phyloP scores from a whole-genome alignment of 176 grass and related monocot genomes.

The Eragrostis nindensis region DNA sequence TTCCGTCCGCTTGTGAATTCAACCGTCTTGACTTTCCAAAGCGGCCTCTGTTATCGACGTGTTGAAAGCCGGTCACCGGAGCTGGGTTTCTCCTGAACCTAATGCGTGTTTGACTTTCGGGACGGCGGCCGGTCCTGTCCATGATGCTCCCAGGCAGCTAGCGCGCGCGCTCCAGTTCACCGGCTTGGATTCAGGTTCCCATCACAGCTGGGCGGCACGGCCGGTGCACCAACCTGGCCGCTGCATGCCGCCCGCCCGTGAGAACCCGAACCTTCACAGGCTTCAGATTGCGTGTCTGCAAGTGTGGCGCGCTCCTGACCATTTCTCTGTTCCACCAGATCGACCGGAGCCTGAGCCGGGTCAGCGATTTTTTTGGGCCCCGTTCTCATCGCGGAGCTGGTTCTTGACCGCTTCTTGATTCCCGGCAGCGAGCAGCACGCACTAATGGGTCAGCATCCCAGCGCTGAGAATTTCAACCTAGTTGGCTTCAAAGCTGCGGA shows the following conservation, averaged over 20 bases:
- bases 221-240: constrained; percentile 35
- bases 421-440: not conserved
- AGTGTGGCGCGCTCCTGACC: constrained; percentile 6
- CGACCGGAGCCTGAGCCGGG: not conserved
- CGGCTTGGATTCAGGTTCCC: constrained; percentile 3
- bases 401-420: constrained; percentile 28
- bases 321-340: not conserved
- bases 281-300: constrained; percentile 10
- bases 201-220: constrained; percentile 16
- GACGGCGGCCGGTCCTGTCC: not conserved
- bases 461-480: constrained; percentile 24
- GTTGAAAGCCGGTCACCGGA: not conserved
- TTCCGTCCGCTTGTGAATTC: constrained; percentile 15
- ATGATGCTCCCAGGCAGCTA: not conserved
- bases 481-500: not conserved
- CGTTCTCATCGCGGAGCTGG: not conserved
- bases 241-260: constrained; percentile 25
- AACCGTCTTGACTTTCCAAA: constrained; percentile 28
- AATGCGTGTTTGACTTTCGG: not conserved
- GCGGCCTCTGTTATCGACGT: constrained; percentile 1
- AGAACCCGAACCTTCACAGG: not conserved
- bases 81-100: not conserved
- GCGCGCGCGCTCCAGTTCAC: not conserved
- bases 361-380: not conserved
- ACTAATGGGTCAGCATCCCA: constrained; percentile 26